These are phyloP conservation scores for Hypomyces perniciosus DNA, from an alignment of 2,329 filamentous ascomycete genomes.

Conservation along the genomic window DNA sequence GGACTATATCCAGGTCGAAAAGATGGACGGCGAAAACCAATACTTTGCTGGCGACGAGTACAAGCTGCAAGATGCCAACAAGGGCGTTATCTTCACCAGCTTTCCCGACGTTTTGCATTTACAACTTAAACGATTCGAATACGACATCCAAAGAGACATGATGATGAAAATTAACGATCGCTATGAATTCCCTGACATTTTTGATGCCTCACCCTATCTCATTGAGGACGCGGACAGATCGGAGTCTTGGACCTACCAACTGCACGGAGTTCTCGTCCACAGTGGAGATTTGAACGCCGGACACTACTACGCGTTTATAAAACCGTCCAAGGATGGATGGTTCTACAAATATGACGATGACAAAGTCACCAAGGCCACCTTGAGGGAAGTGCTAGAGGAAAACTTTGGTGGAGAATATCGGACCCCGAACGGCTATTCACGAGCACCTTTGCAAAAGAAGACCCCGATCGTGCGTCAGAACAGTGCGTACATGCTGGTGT, in stretches of 20 bases:
- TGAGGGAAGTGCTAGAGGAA: slow-evolving; percentile 87
- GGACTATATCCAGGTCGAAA: slow-evolving; percentile 95
- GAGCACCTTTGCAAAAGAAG: slow-evolving; percentile 48
- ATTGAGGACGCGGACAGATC: slow-evolving; percentile 80
- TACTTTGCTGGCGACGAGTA: slow-evolving; percentile 88
- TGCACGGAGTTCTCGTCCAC: slow-evolving; percentile 93
- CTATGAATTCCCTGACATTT: slow-evolving; percentile 80
- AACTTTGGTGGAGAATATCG: slow-evolving; percentile 90
- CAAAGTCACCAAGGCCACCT: slow-evolving; percentile 88
- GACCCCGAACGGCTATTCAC: slow-evolving; percentile 40
- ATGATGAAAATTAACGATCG: slow-evolving; percentile 99
- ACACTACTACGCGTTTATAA: slow-evolving; percentile 96
- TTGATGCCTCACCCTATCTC: slow-evolving; percentile 81
- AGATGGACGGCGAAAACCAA: slow-evolving; percentile 96
- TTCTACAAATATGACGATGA: slow-evolving; percentile 99
- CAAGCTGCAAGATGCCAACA: slow-evolving; percentile 92
- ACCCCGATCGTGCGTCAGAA: slow-evolving; percentile 57
- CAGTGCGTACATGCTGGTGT: slow-evolving; percentile 98
- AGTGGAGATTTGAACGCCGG: slow-evolving; percentile 95
- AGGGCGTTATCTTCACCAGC: slow-evolving; percentile 93
- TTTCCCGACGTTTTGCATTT: slow-evolving; percentile 93
- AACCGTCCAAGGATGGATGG: slow-evolving; percentile 84
- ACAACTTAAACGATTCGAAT: slow-evolving; percentile 95
- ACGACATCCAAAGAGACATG: slow-evolving; percentile 89
- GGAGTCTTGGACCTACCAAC: slow-evolving; percentile 83